A percentile compares a stretch with the other conserved stretches of the same genome.
Evolutionary conservation across 192 early-diverging fungal genomes (phyloP).

Genomic region (Coemansia sp.): DNA sequence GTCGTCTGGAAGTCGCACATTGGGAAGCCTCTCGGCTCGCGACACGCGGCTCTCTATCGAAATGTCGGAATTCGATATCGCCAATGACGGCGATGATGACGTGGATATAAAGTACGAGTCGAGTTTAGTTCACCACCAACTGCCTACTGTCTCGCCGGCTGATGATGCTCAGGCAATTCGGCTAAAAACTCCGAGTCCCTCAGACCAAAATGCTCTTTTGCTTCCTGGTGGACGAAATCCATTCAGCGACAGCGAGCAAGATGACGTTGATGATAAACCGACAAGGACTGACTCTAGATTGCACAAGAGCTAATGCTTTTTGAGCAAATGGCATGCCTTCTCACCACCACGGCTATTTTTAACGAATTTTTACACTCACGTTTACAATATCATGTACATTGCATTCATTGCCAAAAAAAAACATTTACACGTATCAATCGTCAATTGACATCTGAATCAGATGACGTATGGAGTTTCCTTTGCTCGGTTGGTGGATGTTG

Average conservation of each 20-base stretch:
- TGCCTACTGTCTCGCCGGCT: background rate
- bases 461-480: too few species aligned
- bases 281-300: background rate
- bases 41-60: constrained; percentile 30
- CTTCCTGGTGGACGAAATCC: background rate
- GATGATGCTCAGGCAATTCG: constrained; percentile 9
- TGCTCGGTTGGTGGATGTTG: background rate
- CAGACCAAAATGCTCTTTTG: constrained; percentile 1
- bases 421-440: too few species aligned
- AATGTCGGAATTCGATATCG: constrained; percentile 29
- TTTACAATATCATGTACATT: background rate
- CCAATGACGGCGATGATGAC: constrained; percentile 15
- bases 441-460: too few species aligned
- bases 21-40: constrained; percentile 19
- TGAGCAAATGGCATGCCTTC: background rate
- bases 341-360: background rate
- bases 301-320: background rate
- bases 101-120: background rate
- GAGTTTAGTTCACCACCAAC: background rate
- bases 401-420: background rate
- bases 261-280: background rate
- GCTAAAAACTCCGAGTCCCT: background rate
- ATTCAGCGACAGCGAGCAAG: constrained; percentile 7
- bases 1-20: constrained; percentile 31
- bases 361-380: background rate